Conservation (phyloP, 306 rosid genomes). For the Morella rubra region DNA sequence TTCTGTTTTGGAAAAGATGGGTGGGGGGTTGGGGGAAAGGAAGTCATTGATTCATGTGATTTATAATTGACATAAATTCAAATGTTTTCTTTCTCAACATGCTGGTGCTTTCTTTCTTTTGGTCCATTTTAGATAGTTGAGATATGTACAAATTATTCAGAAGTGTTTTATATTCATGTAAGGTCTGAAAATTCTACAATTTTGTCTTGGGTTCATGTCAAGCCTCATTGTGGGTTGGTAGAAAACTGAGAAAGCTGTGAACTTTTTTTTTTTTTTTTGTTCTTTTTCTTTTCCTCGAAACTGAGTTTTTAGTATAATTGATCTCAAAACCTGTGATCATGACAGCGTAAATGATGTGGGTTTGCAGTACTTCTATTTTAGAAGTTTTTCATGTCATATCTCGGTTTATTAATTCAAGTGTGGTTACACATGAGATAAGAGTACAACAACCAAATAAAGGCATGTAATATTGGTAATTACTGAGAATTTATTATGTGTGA, state of each 20-base stretch:
- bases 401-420: background rate
- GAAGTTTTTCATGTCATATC: too few relatives aligned
- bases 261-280: background rate
- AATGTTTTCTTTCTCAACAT: background rate
- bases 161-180: background rate
- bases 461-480: background rate
- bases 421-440: background rate
- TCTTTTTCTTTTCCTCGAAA: background rate
- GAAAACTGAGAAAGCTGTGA: background rate
- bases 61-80: slow-evolving; percentile 1
- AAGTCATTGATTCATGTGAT: background rate
- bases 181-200: background rate
- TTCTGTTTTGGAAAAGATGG: background rate
- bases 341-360: too few relatives aligned
- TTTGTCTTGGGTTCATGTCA: background rate
- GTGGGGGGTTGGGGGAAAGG: background rate
- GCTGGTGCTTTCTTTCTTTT: background rate
- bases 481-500: background rate
- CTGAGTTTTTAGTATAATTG: background rate
- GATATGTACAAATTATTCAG: background rate
- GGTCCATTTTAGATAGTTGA: background rate
- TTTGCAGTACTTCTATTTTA: too few relatives aligned
- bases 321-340: background rate
- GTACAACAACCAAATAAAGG: background rate
- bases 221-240: background rate